Evolutionary conservation across 257 asterid species (phyloP).

Genomic region (Dorcoceras hygrometricum): DNA sequence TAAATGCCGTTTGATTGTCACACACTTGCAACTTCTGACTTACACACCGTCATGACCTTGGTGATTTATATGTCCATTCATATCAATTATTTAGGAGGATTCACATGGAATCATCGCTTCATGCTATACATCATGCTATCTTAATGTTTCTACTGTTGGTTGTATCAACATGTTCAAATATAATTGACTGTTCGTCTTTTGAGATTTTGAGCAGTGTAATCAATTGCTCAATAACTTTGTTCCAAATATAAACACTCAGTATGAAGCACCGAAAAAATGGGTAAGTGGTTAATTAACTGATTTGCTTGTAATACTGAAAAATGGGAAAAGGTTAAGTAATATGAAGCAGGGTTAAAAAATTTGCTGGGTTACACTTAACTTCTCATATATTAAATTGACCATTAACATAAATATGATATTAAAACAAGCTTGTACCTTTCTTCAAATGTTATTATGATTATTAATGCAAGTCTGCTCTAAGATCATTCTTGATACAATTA

Average conservation of each 20-base stretch:
- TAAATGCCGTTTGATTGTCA: not conserved
- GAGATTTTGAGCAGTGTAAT: not conserved
- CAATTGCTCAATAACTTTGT: not conserved
- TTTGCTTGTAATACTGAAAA: not conserved
- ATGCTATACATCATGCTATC: not conserved
- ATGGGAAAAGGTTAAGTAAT: not conserved
- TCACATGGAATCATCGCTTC: not conserved
- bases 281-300: not conserved
- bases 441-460: not conserved
- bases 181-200: not conserved
- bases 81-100: not conserved
- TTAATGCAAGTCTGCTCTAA: not conserved
- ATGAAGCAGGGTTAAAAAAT: not conserved
- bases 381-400: not conserved
- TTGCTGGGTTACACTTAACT: not conserved
- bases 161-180: too few species aligned
- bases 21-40: not conserved
- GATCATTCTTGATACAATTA: not conserved
- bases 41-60: not conserved
- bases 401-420: not conserved
- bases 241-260: not conserved
- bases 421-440: not conserved
- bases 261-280: not conserved
- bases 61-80: not conserved
- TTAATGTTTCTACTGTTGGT: not conserved